Conservation (phyloP, 129 eudicot species). For the Chrysanthemum lavandulifolium region DNA sequence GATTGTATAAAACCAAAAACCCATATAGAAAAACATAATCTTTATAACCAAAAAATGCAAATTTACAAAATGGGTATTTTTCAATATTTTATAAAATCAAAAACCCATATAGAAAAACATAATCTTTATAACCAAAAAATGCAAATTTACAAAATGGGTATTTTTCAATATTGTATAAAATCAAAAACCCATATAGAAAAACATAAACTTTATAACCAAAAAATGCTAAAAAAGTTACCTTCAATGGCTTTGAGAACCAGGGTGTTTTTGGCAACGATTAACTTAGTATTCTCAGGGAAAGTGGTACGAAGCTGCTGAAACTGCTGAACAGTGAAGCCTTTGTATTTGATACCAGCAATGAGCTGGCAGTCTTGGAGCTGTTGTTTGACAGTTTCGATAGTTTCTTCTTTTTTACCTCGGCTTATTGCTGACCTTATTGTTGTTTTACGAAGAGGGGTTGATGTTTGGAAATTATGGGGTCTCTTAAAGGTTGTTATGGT, state of each 20-base stretch:
- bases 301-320: constrained; percentile 69
- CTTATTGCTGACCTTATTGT: constrained; percentile 72
- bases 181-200: no score
- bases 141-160: no score
- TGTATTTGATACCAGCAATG: constrained; percentile 76
- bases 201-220: no score
- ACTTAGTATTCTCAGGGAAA: constrained; percentile 60
- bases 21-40: no score
- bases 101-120: no score
- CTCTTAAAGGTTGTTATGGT: no score
- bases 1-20: no score
- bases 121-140: no score
- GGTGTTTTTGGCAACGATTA: constrained; percentile 82
- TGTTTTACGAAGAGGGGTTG: constrained; percentile 23
- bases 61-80: no score
- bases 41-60: no score
- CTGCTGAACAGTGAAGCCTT: constrained; percentile 85
- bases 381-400: constrained; percentile 68
- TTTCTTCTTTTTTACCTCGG: constrained; percentile 91
- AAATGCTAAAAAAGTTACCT: constrained; percentile 13
- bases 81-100: no score
- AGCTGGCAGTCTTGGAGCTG: constrained; percentile 83
- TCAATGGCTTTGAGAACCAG: constrained; percentile 75
- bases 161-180: no score
- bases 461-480: neutral